A percentile compares a stretch with the other conserved stretches of the same genome.
phyloP scores from a whole-genome alignment of 2,329 filamentous ascomycete genomes.

The Colletotrichum abscissum region DNA sequence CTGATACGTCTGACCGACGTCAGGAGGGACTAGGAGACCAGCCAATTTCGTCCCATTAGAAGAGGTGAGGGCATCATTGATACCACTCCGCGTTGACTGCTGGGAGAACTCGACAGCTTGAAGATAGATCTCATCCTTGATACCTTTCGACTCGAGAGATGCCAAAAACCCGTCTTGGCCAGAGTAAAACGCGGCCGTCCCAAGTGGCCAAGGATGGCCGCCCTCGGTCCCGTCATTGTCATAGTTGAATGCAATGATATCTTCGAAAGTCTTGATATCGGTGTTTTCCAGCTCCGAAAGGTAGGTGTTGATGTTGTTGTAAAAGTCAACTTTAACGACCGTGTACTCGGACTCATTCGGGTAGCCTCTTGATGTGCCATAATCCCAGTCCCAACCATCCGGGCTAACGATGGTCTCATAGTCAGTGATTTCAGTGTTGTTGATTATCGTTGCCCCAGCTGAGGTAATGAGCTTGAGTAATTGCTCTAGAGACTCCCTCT shows the following conservation, averaged over 20 bases:
- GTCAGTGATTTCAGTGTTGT: constrained; percentile 75
- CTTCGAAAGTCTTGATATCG: constrained; percentile 67
- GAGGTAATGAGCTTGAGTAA: constrained; percentile 64
- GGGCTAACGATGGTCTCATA: constrained; percentile 72
- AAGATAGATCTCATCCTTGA: constrained; percentile 73
- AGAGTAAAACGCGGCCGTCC: constrained; percentile 72
- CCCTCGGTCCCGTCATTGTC: constrained; percentile 75
- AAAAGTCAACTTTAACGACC: constrained; percentile 78
- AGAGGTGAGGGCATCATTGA: constrained; percentile 72
- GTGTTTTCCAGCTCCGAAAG: constrained; percentile 73
- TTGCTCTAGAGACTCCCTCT: constrained; percentile 63
- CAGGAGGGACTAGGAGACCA: constrained; percentile 75
- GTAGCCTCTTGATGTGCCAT: constrained; percentile 67
- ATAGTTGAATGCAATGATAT: constrained; percentile 74
- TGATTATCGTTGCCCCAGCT: constrained; percentile 75
- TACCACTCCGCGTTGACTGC: constrained; percentile 71
- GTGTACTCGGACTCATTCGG: constrained; percentile 82
- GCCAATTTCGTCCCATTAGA: constrained; percentile 58
- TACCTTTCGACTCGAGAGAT: constrained; percentile 69
- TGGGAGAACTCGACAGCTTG: constrained; percentile 73
- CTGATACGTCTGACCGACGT: constrained; percentile 75
- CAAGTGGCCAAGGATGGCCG: constrained; percentile 65
- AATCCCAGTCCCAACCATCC: constrained; percentile 81
- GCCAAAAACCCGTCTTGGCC: constrained; percentile 80
- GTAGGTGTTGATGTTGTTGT: constrained; percentile 71